phyloP scores from a whole-genome alignment of 2,329 filamentous ascomycete genomes.

The Fulvia fulva region DNA sequence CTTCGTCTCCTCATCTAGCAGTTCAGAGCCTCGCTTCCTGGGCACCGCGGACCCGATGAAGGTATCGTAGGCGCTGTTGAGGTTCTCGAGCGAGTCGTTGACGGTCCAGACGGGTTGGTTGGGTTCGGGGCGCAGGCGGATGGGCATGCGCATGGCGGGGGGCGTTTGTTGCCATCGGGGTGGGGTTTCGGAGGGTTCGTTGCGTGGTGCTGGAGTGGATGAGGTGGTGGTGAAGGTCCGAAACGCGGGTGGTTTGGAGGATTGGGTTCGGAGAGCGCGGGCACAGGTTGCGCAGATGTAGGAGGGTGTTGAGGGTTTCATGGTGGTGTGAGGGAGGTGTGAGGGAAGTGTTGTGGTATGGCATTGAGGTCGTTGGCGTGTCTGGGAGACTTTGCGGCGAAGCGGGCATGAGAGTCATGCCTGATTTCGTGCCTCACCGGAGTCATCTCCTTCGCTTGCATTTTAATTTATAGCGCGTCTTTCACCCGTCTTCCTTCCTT shows the following conservation, averaged over 20 bases:
- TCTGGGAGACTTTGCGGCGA: background rate
- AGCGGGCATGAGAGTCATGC: background rate
- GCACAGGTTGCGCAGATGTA: constrained; percentile 33
- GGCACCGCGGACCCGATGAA: constrained; percentile 60
- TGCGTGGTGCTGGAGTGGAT: constrained; percentile 17
- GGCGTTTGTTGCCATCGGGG: constrained; percentile 53
- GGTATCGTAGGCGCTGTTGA: constrained; percentile 73
- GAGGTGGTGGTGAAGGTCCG: constrained; percentile 13
- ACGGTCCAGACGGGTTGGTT: constrained; percentile 59
- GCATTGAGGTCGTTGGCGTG: background rate
- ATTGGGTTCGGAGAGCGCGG: constrained; percentile 21
- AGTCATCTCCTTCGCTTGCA: background rate
- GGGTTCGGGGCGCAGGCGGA: constrained; percentile 56
- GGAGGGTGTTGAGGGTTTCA: constrained; percentile 22
- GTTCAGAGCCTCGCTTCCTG: constrained; percentile 55
- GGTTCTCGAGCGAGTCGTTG: constrained; percentile 68
- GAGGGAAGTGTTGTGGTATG: background rate
- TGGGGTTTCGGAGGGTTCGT: constrained; percentile 23
- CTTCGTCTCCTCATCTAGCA: constrained; percentile 87
- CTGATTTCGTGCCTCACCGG: background rate
- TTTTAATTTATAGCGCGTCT: background rate
- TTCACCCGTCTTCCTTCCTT: background rate
- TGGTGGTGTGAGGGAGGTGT: constrained; percentile 5
- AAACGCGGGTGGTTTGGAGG: constrained; percentile 3
- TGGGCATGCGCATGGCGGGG: constrained; percentile 44